Conservation (phyloP, 2,329 filamentous ascomycete genomes). For the Chalaropsis thielavioides region DNA sequence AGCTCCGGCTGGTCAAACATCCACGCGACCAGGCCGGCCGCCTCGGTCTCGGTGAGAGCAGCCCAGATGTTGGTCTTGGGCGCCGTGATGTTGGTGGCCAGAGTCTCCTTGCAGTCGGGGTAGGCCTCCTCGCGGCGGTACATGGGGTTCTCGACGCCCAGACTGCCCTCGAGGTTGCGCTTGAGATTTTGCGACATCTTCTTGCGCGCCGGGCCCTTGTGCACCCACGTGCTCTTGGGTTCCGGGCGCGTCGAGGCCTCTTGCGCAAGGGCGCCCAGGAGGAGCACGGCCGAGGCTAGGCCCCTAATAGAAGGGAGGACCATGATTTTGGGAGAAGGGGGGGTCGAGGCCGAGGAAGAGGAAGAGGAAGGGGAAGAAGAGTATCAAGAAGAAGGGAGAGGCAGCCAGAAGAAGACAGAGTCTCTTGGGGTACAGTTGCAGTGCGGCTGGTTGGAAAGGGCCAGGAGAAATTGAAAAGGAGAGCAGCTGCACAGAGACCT, state of each 20-base stretch:
- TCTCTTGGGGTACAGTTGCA: background rate
- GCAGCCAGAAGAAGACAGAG: background rate
- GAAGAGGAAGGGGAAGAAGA: background rate
- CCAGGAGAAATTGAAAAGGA: background rate
- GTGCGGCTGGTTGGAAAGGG: background rate
- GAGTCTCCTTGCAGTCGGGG: constrained; percentile 15
- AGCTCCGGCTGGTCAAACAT: constrained; percentile 30
- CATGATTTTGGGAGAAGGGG: background rate
- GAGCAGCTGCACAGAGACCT: background rate
- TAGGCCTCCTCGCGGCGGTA: constrained; percentile 2
- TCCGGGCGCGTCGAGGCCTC: constrained; percentile 6
- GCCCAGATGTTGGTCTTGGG: constrained; percentile 31
- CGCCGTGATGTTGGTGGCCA: constrained; percentile 22
- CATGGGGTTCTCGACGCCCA: background rate
- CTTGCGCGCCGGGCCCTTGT: constrained; percentile 14
- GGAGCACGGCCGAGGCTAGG: constrained; percentile 3
- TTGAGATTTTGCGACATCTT: constrained; percentile 16
- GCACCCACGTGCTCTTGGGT: constrained; percentile 16
- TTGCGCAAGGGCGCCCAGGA: constrained; percentile 9
- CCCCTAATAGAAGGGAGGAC: background rate
- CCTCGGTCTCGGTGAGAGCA: constrained; percentile 27
- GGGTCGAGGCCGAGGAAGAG: background rate
- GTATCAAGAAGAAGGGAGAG: background rate
- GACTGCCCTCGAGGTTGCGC: constrained; percentile 9
- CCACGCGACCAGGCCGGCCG: constrained; percentile 31